Base-by-base conservation (phyloP, 2,329 filamentous ascomycete species). In the Colletotrichum sp. region DNA sequence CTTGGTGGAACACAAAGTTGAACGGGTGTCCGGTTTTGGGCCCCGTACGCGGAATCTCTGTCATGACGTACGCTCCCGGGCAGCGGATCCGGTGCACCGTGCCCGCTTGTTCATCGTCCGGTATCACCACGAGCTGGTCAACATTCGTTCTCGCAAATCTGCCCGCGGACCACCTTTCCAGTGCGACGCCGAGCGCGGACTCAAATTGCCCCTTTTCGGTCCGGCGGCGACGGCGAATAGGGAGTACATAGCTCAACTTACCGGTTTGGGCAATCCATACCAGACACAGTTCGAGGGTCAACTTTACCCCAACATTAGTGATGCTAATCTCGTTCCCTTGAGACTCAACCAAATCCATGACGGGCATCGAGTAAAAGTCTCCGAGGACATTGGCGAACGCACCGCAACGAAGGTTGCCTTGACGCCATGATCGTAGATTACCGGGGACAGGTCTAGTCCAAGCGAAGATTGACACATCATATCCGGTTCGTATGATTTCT, bases 211-310 rank as follows among this genome's bases (percentile, higher is more conserved):
- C 26, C 26, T 28, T 28, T 2, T 28, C 26, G 26, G 26, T 28
- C 26, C 6, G 7, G 26, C 26, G 26, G 26, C 26, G 7, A 7
- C 8, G 2, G 36, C 15, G 2, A 18, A 44, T 2, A 16, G 39
- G 39, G 0, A 44, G 39, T 0, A n/a, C 18, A 5, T 44, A 44
- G 9, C 9, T 12, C 39, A 44, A 1, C 8, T 1, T 0, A 1
- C 18, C 39, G 18, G 18, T 12, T 5, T n/a, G 8, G 0, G 2
- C 1, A 3, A 2, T n/a, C 18, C 18, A 9, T 0, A 6, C 3
- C 1, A 49, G 3, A 1, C 18, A 49, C 9, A 49, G 18, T 1
- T 49, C 39, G 18, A n/a, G 18, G 9, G 5, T n/a, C 18, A n/a
- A 12, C 18, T 49, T 49, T 0, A 49, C 0, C 0, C 18, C 39